A percentile compares a stretch with the other conserved stretches of the same genome.
These are phyloP conservation scores for Pezicula radicicola DNA, from an alignment of 2,329 filamentous ascomycete species.

Conservation along the genomic window DNA sequence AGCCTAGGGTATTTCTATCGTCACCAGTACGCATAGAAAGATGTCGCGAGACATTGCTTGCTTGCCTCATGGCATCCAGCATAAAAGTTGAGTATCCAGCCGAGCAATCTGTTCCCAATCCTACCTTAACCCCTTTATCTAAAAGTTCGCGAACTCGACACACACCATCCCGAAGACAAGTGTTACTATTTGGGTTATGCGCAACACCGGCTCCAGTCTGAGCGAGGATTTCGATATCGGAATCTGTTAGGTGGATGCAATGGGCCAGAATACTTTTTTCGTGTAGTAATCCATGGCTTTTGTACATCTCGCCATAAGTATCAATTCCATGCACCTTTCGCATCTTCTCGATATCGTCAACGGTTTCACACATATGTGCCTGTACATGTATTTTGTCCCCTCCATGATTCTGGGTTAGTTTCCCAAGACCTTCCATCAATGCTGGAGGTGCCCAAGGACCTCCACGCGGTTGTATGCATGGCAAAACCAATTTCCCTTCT, in stretches of 20 bases:
- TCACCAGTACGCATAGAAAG: slow-evolving; percentile 40
- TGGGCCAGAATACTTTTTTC: slow-evolving; percentile 61
- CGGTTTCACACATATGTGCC: slow-evolving; percentile 66
- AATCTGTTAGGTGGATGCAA: slow-evolving; percentile 51
- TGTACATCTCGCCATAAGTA: slow-evolving; percentile 59
- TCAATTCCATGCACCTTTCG: slow-evolving; percentile 49
- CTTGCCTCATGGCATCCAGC: slow-evolving; percentile 54
- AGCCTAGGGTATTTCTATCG: slow-evolving; percentile 17
- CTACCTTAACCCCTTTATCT: slow-evolving; percentile 57
- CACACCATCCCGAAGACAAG: slow-evolving; percentile 48
- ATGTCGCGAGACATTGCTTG: slow-evolving; percentile 46
- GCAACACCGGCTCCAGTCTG: slow-evolving; percentile 40
- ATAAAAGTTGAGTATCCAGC: slow-evolving; percentile 61
- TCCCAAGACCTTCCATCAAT: slow-evolving; percentile 49
- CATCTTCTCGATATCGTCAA: slow-evolving; percentile 56
- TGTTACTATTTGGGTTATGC: slow-evolving; percentile 48
- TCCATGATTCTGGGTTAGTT: slow-evolving; percentile 40
- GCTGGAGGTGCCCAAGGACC: slow-evolving; percentile 39
- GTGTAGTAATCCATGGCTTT: slow-evolving; percentile 50
- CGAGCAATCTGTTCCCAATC: slow-evolving; percentile 62
- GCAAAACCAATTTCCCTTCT: slow-evolving; percentile 45
- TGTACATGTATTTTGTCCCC: slow-evolving; percentile 51
- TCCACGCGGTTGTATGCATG: slow-evolving; percentile 33
- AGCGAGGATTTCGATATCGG: slow-evolving; percentile 36
- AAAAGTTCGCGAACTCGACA: slow-evolving; percentile 51